phyloP scores from a whole-genome alignment of 306 rosid genomes.

The Lathyrus oleraceus region DNA sequence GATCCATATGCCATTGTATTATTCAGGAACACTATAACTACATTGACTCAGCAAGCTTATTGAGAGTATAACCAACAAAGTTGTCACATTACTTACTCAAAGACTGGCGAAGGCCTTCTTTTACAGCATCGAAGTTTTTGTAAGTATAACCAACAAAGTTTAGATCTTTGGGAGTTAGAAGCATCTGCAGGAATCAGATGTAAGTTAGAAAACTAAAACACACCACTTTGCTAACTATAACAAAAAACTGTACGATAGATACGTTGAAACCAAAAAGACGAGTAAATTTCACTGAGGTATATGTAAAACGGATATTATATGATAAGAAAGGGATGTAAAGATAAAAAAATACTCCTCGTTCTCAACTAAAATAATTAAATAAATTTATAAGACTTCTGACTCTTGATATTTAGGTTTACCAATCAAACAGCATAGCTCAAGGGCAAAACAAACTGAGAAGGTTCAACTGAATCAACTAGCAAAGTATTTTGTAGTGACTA shows the following conservation, averaged over 20 bases:
- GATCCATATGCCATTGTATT: not conserved
- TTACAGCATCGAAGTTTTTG: slow-evolving; percentile 97
- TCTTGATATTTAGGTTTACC: slow-evolving; percentile 6
- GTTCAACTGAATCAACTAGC: slow-evolving; percentile 19
- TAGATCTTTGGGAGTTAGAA: slow-evolving; percentile 86
- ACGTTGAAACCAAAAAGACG: not conserved
- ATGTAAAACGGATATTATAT: not conserved
- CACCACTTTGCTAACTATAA: slow-evolving; percentile 22
- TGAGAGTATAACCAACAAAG: slow-evolving; percentile 35
- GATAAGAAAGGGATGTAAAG: not conserved
- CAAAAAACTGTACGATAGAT: not conserved
- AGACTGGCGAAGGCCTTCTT: slow-evolving; percentile 86
- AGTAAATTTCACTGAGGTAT: not conserved
- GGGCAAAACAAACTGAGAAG: slow-evolving; percentile 12
- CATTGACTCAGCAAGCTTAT: not conserved
- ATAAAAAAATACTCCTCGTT: not conserved
- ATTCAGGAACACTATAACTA: not conserved
- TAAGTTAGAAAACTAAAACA: slow-evolving; percentile 30
- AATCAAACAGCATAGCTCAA: slow-evolving; percentile 10
- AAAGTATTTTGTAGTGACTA: not conserved
- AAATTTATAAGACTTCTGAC: slow-evolving; percentile 21
- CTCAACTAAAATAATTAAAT: slow-evolving; percentile 15
- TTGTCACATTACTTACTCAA: slow-evolving; percentile 57
- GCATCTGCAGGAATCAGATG: slow-evolving; percentile 68
- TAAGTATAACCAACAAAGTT: slow-evolving; percentile 96